A percentile compares a stretch with the other conserved stretches of the same genome.
phyloP scores from a whole-genome alignment of 1,284 basidiomycete species.

The Mycosarcoma maydis region DNA sequence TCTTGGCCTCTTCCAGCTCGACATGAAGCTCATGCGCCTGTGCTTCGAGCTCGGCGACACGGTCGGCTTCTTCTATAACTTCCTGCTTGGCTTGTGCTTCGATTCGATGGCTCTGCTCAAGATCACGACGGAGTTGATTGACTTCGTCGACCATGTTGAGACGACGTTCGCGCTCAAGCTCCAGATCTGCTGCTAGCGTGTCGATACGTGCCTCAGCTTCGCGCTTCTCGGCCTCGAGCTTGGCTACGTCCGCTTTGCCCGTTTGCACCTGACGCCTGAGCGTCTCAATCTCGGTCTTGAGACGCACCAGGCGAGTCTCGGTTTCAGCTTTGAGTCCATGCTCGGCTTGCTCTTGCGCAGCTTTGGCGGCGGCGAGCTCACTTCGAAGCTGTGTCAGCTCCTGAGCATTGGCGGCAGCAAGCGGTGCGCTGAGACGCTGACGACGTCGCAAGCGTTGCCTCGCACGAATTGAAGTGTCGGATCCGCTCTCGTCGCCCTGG shows the following conservation, averaged over 20 bases:
- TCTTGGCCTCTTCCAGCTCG: slow-evolving; percentile 58
- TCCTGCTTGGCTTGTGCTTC: slow-evolving; percentile 50
- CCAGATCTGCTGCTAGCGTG: slow-evolving; percentile 34
- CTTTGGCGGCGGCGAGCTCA: slow-evolving; percentile 20
- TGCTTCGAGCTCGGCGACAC: slow-evolving; percentile 53
- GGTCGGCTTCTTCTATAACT: slow-evolving; percentile 52
- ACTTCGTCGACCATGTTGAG: slow-evolving; percentile 62
- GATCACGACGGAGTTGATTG: slow-evolving; percentile 47
- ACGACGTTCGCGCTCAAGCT: slow-evolving; percentile 52
- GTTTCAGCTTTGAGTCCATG: slow-evolving; percentile 18
- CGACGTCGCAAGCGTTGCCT: slow-evolving; percentile 21
- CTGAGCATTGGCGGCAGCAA: slow-evolving; percentile 22
- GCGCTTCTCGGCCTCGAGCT: slow-evolving; percentile 23
- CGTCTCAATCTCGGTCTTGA: slow-evolving; percentile 31
- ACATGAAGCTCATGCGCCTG: slow-evolving; percentile 49
- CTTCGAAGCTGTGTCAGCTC: slow-evolving; percentile 22
- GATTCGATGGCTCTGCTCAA: slow-evolving; percentile 47
- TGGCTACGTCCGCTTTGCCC: slow-evolving; percentile 19
- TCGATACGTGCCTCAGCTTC: slow-evolving; percentile 22
- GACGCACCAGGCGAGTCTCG: slow-evolving; percentile 10
- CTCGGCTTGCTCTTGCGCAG: slow-evolving; percentile 28
- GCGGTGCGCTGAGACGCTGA: slow-evolving; percentile 25
- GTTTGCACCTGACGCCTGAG: slow-evolving; percentile 26
- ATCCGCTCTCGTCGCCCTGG: slow-evolving; percentile 35
- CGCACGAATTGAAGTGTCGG: slow-evolving; percentile 41